Percentiles rank a stretch among this genome's conserved stretches.
Conservation (phyloP, 2,329 filamentous ascomycete species). For the Xylariaceae sp. region DNA sequence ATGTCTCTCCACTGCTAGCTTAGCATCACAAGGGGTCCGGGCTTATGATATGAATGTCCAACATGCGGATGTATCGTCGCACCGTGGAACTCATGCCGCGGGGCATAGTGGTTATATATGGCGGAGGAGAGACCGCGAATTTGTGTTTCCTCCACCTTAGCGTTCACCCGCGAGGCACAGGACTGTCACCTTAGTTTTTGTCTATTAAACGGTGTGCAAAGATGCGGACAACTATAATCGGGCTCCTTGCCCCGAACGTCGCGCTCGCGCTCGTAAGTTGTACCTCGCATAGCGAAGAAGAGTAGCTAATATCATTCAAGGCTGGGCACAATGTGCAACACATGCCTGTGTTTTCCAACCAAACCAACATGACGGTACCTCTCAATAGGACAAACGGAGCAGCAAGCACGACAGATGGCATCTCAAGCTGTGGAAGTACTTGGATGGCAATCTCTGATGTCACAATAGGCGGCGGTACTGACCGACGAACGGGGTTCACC, state of each 20-base stretch:
- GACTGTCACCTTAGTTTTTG: not conserved
- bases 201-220: not conserved
- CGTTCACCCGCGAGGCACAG: not conserved
- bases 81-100: constrained; percentile 1
- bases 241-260: constrained; percentile 3
- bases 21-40: constrained; percentile 17
- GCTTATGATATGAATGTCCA: constrained; percentile 5
- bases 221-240: constrained; percentile 15
- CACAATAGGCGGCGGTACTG: constrained; percentile 34
- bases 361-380: constrained; percentile 10
- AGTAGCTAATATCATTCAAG: constrained; percentile 23
- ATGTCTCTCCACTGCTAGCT: constrained; percentile 22
- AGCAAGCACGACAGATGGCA: constrained; percentile 28
- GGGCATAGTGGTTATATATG: constrained; percentile 4
- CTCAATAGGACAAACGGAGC: constrained; percentile 6
- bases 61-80: constrained; percentile 14
- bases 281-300: not conserved
- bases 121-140: not conserved
- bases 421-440: constrained; percentile 36
- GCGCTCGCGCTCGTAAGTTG: constrained; percentile 18
- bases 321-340: constrained; percentile 17
- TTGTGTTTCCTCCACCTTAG: not conserved
- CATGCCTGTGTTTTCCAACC: constrained; percentile 9
- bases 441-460: constrained; percentile 40
- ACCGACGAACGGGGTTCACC: constrained; percentile 35